Evolutionary conservation across 768 basidiomycete genomes (phyloP).

Genomic region (Macrolepiota albuminosa): DNA sequence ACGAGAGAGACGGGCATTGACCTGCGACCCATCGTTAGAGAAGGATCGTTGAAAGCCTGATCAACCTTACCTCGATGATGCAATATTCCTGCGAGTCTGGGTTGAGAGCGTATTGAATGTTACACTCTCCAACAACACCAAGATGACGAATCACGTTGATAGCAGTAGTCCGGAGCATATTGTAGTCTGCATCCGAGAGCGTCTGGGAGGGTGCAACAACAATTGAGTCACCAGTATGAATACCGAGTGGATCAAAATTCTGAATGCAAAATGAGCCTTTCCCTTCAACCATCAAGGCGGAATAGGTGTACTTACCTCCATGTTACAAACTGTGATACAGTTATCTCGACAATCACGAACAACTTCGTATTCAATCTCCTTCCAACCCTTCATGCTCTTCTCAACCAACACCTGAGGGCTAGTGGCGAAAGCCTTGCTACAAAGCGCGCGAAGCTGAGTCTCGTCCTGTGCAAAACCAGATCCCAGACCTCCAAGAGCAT

Average conservation of each 20-base stretch:
- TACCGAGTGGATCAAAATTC: conserved; percentile 99
- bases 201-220: conserved; percentile 98
- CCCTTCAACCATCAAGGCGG: neutral
- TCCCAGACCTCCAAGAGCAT: conserved; percentile 92
- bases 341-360: conserved; percentile 97
- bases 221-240: conserved; percentile 98
- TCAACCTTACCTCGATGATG: conserved; percentile 78
- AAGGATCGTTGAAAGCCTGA: neutral
- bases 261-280: conserved; percentile 24
- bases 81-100: conserved; percentile 95
- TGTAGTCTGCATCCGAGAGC: conserved; percentile 97
- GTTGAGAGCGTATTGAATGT: conserved; percentile 98
- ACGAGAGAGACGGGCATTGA: conserved; percentile 96
- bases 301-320: conserved; percentile 73
- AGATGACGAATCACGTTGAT: conserved; percentile 99
- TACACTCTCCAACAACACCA: conserved; percentile 97
- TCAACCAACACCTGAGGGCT: conserved; percentile 99
- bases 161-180: conserved; percentile 97
- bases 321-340: conserved; percentile 99
- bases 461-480: conserved; percentile 97
- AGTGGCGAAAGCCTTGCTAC: conserved; percentile 93
- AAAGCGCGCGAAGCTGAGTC: conserved; percentile 80
- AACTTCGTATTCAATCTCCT: conserved; percentile 99
- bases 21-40: conserved; percentile 20
- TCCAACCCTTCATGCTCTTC: conserved; percentile 99